Evolutionary conservation across 2,329 filamentous ascomycete species (phyloP).

Genomic region (Microdochium trichocladiopsis): DNA sequence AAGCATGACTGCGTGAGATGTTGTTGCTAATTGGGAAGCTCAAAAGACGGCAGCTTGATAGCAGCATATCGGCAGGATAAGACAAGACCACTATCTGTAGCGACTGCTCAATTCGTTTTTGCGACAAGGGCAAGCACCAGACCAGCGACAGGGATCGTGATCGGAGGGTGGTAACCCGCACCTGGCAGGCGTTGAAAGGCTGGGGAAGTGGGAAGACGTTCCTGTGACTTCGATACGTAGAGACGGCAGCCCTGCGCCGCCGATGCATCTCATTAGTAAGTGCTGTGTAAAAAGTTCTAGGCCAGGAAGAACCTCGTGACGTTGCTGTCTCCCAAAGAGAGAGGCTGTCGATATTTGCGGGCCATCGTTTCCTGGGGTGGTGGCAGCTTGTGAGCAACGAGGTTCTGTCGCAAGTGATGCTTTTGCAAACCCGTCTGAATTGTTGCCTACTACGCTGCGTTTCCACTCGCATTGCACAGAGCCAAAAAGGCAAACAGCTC

Average conservation of each 20-base stretch:
- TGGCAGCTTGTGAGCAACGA: too few relatives aligned
- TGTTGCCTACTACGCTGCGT: too few relatives aligned
- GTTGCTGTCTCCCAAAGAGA: not conserved
- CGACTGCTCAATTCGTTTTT: not conserved
- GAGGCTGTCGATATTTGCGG: too few relatives aligned
- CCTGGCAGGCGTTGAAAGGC: not conserved
- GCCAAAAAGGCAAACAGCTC: too few relatives aligned
- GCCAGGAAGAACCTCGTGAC: not conserved
- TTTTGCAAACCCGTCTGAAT: too few relatives aligned
- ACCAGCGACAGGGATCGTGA: not conserved
- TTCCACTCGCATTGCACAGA: too few relatives aligned
- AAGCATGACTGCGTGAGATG: too few relatives aligned
- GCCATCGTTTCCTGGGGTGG: too few relatives aligned
- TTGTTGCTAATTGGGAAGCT: too few relatives aligned
- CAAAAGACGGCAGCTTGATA: too few relatives aligned
- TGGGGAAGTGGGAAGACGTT: not conserved
- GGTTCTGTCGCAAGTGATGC: too few relatives aligned
- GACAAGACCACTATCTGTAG: not conserved
- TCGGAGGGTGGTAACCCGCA: constrained; percentile 1
- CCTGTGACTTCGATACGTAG: not conserved
- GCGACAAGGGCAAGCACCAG: not conserved
- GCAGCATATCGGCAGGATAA: not conserved
- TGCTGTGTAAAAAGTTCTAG: not conserved
- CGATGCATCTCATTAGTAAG: not conserved
- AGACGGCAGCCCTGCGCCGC: not conserved